phyloP scores from a whole-genome alignment of 1,284 basidiomycete genomes.

The Boletus sp. region DNA sequence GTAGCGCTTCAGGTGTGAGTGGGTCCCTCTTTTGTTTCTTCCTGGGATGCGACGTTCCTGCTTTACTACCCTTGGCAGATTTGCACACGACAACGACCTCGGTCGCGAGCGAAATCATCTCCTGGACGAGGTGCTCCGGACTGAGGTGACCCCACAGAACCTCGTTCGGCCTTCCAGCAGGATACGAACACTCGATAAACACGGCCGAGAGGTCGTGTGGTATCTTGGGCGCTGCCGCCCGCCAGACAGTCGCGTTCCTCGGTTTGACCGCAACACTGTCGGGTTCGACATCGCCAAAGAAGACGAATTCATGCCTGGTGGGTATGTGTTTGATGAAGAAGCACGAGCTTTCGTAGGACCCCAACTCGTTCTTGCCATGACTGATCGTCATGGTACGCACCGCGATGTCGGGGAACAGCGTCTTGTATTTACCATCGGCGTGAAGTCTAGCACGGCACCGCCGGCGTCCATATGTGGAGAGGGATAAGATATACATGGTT shows the following conservation, averaged over 20 bases:
- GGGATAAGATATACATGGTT: background rate
- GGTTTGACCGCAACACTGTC: slow-evolving; percentile 62
- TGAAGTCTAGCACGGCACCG: slow-evolving; percentile 36
- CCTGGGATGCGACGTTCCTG: slow-evolving; percentile 37
- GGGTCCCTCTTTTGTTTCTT: slow-evolving; percentile 49
- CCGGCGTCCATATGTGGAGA: background rate
- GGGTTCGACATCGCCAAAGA: slow-evolving; percentile 84
- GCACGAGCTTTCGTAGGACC: slow-evolving; percentile 65
- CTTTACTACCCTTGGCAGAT: slow-evolving; percentile 6
- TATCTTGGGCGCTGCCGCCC: slow-evolving; percentile 65
- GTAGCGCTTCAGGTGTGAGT: slow-evolving; percentile 40
- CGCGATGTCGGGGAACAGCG: slow-evolving; percentile 54
- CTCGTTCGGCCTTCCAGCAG: slow-evolving; percentile 57
- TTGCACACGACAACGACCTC: slow-evolving; percentile 56
- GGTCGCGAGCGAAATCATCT: slow-evolving; percentile 61
- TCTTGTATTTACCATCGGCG: slow-evolving; percentile 49
- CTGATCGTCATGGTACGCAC: slow-evolving; percentile 65
- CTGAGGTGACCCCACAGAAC: slow-evolving; percentile 75
- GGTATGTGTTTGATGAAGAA: slow-evolving; percentile 71
- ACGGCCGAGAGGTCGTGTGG: slow-evolving; percentile 60
- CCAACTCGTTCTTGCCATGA: slow-evolving; percentile 59
- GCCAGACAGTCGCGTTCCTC: slow-evolving; percentile 66
- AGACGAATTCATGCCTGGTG: slow-evolving; percentile 64
- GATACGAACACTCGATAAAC: slow-evolving; percentile 86
- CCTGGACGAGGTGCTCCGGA: slow-evolving; percentile 67